A percentile compares a stretch with the other conserved stretches of the same genome.
These are phyloP conservation scores for Sugiyamaella smithiae DNA, from an alignment of 805 yeast genomes.

Conservation along the genomic window DNA sequence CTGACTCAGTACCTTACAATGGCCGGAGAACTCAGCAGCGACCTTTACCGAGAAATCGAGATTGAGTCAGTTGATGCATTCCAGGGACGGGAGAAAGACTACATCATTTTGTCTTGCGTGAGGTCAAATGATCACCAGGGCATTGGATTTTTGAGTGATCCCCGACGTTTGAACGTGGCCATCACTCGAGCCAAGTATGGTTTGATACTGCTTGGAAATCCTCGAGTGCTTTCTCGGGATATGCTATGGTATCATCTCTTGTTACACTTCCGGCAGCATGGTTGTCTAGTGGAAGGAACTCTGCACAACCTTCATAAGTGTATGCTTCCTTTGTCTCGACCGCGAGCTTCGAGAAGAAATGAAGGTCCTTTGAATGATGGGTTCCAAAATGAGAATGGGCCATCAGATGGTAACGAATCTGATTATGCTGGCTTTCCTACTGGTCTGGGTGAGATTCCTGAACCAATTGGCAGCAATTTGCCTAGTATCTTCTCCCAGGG, in stretches of 20 bases:
- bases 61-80: slow-evolving; percentile 95
- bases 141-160: slow-evolving; percentile 81
- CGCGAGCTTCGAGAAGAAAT: slow-evolving; percentile 12
- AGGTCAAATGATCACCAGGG: slow-evolving; percentile 71
- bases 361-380: neutral
- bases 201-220: slow-evolving; percentile 77
- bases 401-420: neutral
- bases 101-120: slow-evolving; percentile 74
- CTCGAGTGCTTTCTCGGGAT: slow-evolving; percentile 68
- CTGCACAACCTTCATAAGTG: slow-evolving; percentile 75
- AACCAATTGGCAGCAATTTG: slow-evolving; percentile 20
- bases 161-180: slow-evolving; percentile 95
- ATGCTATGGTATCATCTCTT: slow-evolving; percentile 75
- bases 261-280: slow-evolving; percentile 74
- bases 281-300: slow-evolving; percentile 88
- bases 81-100: slow-evolving; percentile 88
- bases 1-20: slow-evolving; percentile 72
- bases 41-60: slow-evolving; percentile 68
- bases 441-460: slow-evolving; percentile 23
- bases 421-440: slow-evolving; percentile 9
- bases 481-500: slow-evolving; percentile 17
- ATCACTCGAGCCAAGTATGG: slow-evolving; percentile 86
- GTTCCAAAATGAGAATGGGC: neutral
- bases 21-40: slow-evolving; percentile 65
- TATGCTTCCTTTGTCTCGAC: slow-evolving; percentile 27